phyloP scores from a whole-genome alignment of 2,329 filamentous ascomycete genomes.

The Pseudogymnoascus sp. region DNA sequence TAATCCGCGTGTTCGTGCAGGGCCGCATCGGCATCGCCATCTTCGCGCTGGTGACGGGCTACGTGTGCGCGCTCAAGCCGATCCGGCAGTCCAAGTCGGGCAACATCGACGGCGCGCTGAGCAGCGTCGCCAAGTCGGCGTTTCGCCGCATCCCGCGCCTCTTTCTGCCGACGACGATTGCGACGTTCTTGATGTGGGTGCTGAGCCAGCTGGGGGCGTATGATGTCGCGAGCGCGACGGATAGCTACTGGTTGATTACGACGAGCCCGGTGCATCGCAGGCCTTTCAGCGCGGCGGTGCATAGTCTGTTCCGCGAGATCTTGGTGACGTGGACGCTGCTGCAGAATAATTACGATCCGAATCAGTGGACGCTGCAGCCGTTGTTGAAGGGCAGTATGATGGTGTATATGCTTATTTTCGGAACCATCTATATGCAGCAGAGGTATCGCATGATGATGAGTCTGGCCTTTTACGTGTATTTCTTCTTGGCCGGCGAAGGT shows the following conservation, averaged over 20 bases:
- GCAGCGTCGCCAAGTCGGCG: slow-evolving; percentile 46
- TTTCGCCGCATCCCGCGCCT: slow-evolving; percentile 51
- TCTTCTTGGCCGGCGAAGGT: slow-evolving; percentile 26
- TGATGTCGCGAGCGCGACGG: slow-evolving; percentile 44
- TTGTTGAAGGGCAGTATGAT: slow-evolving; percentile 46
- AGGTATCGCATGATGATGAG: slow-evolving; percentile 41
- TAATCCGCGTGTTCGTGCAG: slow-evolving; percentile 50
- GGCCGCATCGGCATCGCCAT: slow-evolving; percentile 59
- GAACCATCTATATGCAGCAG: slow-evolving; percentile 41
- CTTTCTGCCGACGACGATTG: slow-evolving; percentile 47
- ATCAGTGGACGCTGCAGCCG: slow-evolving; percentile 51
- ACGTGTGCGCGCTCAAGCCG: slow-evolving; percentile 55
- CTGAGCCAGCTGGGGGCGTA: slow-evolving; percentile 49
- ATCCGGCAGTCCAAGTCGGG: slow-evolving; percentile 47
- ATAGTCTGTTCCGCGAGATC: slow-evolving; percentile 37
- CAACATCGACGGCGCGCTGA: slow-evolving; percentile 44
- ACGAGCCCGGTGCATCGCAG: slow-evolving; percentile 38
- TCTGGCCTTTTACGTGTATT: slow-evolving; percentile 41
- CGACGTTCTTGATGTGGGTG: slow-evolving; percentile 48
- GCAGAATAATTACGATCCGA: slow-evolving; percentile 46
- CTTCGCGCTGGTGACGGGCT: slow-evolving; percentile 58
- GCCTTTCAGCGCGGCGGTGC: slow-evolving; percentile 35
- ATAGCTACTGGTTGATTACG: slow-evolving; percentile 50
- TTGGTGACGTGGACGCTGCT: slow-evolving; percentile 44
- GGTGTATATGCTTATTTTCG: slow-evolving; percentile 45